Percentiles rank a stretch among this genome's conserved stretches.
Evolutionary conservation across 2,329 filamentous ascomycete species (phyloP).

Genomic region (Fusarium sarcochroum): DNA sequence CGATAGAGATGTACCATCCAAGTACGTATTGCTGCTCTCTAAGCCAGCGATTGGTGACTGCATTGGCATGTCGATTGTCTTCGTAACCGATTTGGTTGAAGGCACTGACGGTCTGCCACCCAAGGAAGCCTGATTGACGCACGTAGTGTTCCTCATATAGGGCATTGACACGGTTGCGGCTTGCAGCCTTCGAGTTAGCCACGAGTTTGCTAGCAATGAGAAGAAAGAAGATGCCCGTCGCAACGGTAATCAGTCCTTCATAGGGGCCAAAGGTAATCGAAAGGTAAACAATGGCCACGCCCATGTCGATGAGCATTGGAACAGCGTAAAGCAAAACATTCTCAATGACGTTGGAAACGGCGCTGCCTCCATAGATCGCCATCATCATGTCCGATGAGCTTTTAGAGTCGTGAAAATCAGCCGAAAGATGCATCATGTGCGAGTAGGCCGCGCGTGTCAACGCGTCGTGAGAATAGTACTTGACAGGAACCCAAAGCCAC

Average conservation of each 20-base stretch:
- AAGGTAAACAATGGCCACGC: conserved; percentile 71
- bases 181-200: conserved; percentile 62
- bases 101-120: conserved; percentile 71
- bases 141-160: conserved; percentile 70
- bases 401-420: conserved; percentile 73
- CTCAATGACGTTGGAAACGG: conserved; percentile 70
- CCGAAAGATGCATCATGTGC: conserved; percentile 72
- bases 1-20: conserved; percentile 66
- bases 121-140: conserved; percentile 68
- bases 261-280: conserved; percentile 71
- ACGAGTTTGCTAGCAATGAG: conserved; percentile 68
- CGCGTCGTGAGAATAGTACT: conserved; percentile 69
- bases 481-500: conserved; percentile 71
- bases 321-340: conserved; percentile 70
- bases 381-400: conserved; percentile 71
- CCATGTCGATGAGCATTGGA: conserved; percentile 73
- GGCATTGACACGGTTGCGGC: conserved; percentile 65
- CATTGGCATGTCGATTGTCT: conserved; percentile 66
- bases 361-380: conserved; percentile 68
- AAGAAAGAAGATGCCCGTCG: conserved; percentile 69
- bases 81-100: conserved; percentile 73
- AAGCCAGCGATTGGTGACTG: conserved; percentile 60
- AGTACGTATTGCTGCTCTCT: conserved; percentile 56
- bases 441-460: conserved; percentile 69
- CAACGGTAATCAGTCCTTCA: conserved; percentile 73